Base-by-base conservation (phyloP, 2,329 filamentous ascomycete species). In the Arthrobotrys entomopaga region DNA sequence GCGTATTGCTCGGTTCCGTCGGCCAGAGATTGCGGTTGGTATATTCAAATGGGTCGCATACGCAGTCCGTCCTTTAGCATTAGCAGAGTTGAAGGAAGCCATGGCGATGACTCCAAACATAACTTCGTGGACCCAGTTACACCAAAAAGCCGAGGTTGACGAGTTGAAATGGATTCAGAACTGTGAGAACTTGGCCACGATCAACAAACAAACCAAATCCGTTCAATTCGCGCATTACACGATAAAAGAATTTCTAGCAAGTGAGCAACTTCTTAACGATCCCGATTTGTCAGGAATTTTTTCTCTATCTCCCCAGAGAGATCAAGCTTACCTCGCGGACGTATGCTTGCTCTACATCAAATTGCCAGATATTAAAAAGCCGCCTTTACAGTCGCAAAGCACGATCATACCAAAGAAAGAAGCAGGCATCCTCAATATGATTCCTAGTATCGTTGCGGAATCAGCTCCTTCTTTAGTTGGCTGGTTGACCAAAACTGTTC, bases 11-110 rank as follows among this genome's bases (percentile, higher is more conserved):
- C 49, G 26, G 19, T 38, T 54, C 13, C 70, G 72, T 64, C 77
- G 72, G 57, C 75, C 38, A 43, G 75, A 77, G 56, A 52, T 69
- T 42, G 78, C 50, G 16, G 72, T 22, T 34, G 77, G 77, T 24
- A 77, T 81, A 8, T 81, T 82, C 54, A 66, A 63, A 34, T 82
- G 79, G 81, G 76, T 82, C 38, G 76, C 77, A 7, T 79, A 76
- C 40, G 78, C 81, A 1, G 80, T 79, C 69, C 79, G 80, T 38
- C 79, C 79, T 1, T 65, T 84, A 1, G 77, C 77, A 4, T 77
- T 83, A 0, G 77, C 80, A 16, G 80, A 83, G 66, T 76, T 84
- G 0, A 78, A 77, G 3, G 82, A 84, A 66, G 81, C 80, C 0
- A 78, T 82, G 29, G 77, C 6, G 22, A 20, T 4, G 26, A 57